Base-by-base conservation (phyloP, 1,284 basidiomycete species). In the Stereum hirsutum region DNA sequence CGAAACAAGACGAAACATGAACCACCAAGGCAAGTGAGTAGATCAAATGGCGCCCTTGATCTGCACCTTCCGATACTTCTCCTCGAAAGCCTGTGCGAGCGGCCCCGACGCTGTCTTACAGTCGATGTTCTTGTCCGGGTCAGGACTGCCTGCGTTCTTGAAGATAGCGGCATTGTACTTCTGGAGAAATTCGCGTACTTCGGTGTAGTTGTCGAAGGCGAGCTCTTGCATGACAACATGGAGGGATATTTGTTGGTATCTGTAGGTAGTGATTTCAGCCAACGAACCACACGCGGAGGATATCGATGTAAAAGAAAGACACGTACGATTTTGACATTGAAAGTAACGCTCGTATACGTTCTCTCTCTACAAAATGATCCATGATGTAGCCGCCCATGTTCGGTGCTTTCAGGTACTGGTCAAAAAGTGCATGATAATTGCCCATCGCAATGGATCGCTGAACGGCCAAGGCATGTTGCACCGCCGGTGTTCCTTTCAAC, bases 351-450 rank as follows among this genome's bases (percentile, higher is more conserved):
- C 82, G 80, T 44, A 89, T 76, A 44, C 96, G 71, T 66, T 98
- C 96, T 51, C 96, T 78, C 57, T 87, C 82, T 53, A 97, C 86
- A 61, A 99, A 97, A 62, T 98, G 93, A 64, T 99, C 95, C 90
- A 99, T 96, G 58, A 99, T 92, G 63, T 98, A 98, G 45, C 81
- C 93, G 41, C 92, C 91, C 96, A 99, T 98, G 60, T 95, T 95
- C 33, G 94, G 94, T 35, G 92, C 89, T 47, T 74, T 72, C 52
- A 78, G 56, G 64, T 91, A 99, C 40, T 94, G 69, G 49, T 80
- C 75, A 68, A 98, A 99, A 54, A 99, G 79, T 38, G 79, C 74
- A 64, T 90, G 86, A 64, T 98, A 99, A 63, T 99, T 99, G 57
- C 89, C 91, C 59, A 89, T 89, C 36, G 92, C 81, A 47, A 94